These are phyloP conservation scores for Puccinia novopanici DNA, from an alignment of 1,284 basidiomycete genomes.

Conservation along the genomic window DNA sequence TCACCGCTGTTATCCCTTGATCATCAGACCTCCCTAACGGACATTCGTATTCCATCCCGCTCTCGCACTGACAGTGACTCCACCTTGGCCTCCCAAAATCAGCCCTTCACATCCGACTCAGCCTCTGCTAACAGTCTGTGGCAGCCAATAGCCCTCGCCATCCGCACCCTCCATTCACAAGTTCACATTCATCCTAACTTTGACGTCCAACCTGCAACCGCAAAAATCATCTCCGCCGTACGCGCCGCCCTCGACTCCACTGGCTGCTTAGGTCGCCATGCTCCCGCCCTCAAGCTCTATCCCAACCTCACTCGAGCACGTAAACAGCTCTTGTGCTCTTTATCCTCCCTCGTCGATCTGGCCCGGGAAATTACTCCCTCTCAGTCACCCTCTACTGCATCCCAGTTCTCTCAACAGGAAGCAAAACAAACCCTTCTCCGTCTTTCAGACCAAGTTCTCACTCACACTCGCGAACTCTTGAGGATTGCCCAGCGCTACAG, in stretches of 20 bases:
- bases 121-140: background rate
- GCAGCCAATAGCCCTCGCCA: constrained; percentile 19
- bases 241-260: constrained; percentile 82
- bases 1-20: background rate
- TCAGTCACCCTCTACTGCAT: background rate
- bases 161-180: background rate
- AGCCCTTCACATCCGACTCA: background rate
- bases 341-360: constrained; percentile 81
- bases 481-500: constrained; percentile 6
- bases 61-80: background rate
- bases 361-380: constrained; percentile 72
- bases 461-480: constrained; percentile 58
- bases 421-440: constrained; percentile 60
- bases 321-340: constrained; percentile 76
- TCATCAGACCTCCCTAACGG: constrained; percentile 23
- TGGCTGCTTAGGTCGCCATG: constrained; percentile 82
- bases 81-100: background rate
- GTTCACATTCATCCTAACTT: background rate
- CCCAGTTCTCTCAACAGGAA: background rate
- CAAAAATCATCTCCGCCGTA: constrained; percentile 81
- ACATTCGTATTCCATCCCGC: background rate
- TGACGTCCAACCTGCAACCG: constrained; percentile 18
- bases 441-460: constrained; percentile 61
- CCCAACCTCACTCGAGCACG: constrained; percentile 74
- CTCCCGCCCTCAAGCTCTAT: constrained; percentile 69